A percentile compares a stretch with the other conserved stretches of the same genome.
These are phyloP conservation scores for Taiwanofungus camphoratus DNA, from an alignment of 1,284 basidiomycete genomes.

Conservation along the genomic window DNA sequence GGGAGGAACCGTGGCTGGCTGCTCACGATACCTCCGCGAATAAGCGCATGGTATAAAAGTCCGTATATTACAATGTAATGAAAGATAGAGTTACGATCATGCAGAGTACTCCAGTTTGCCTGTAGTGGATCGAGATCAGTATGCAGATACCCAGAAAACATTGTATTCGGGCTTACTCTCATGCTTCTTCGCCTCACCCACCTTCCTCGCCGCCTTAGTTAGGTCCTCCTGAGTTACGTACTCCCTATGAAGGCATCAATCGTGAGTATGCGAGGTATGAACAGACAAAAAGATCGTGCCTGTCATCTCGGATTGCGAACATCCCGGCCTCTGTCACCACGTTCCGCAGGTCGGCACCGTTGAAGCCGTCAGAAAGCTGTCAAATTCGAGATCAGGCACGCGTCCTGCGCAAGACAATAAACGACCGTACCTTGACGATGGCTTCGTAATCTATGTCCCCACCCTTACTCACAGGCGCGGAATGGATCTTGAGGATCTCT, in stretches of 20 bases:
- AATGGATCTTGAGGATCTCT: conserved; percentile 98
- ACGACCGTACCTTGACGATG: conserved; percentile 77
- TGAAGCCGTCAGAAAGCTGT: conserved; percentile 87
- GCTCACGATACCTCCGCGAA: no score
- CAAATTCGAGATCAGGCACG: not conserved
- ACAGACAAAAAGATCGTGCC: conserved; percentile 33
- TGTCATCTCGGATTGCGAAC: conserved; percentile 97
- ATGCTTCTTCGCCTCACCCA: conserved; percentile 94
- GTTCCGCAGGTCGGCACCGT: conserved; percentile 94
- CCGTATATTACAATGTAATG: not conserved
- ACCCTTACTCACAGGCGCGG: conserved; percentile 89
- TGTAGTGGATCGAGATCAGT: conserved; percentile 21
- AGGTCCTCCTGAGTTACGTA: conserved; percentile 93
- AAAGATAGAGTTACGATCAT: conserved; percentile 15
- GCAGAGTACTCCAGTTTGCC: conserved; percentile 59
- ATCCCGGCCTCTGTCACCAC: conserved; percentile 98
- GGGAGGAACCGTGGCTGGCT: no score
- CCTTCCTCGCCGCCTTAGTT: conserved; percentile 96
- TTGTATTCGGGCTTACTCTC: conserved; percentile 57
- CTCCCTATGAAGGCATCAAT: conserved; percentile 50
- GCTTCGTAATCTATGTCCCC: conserved; percentile 96
- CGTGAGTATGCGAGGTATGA: not conserved
- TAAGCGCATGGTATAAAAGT: no score
- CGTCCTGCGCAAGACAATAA: not conserved
- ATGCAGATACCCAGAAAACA: conserved; percentile 5